Evolutionary conservation across 2,329 filamentous ascomycete species (phyloP), one percentile per base, ranked within the genome.

Genomic region (Emergomyces africanus): DNA sequence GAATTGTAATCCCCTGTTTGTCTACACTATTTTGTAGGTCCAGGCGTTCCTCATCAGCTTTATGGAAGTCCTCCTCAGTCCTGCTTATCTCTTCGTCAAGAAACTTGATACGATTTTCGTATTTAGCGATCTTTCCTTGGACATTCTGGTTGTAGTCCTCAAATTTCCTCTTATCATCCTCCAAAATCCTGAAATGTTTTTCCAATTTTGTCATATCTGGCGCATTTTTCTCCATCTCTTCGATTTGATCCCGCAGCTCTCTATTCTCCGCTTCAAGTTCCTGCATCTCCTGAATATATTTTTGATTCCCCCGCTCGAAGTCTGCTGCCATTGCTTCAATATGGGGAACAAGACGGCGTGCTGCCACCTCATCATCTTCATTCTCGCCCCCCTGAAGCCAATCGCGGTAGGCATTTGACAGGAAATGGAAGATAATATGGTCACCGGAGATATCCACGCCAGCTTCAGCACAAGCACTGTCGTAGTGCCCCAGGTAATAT

Each of bases 381-480:
- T 96, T 90, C 60, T 94, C 90, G 54, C 95, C 90, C 75, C 95
- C 92, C 60, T 87, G 86, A 15, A 99, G 79, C 92, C 94, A 99
- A 68, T 96, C 91, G 66, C 87, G 83, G 73, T 99, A 99, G 50
- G 91, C 91, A 58, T 85, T 83, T 61, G 89, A 91, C 53, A 99
- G 76, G 70, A 97, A 99, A 61, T 90, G 83, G 70, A 96, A 97
- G 57, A 96, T 95, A 66, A 99, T 95, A 62, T 90, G 86, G 71
- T 99, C 91, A 4, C 89, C 89, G 12, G 81, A 85, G 33, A 97
- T 85, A 71, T 99, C 94, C 51, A 94, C 83, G 1, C 92, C 94
- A 35, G 84, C 86, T 66, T 96, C 92, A 48, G 87, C 81, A 70
- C 90, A 96, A 0, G 90, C 91, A 57, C 96, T 88, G 65, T 96